Base-by-base conservation (phyloP, 148 eudicot genomes). In the Cornus controversa region DNA sequence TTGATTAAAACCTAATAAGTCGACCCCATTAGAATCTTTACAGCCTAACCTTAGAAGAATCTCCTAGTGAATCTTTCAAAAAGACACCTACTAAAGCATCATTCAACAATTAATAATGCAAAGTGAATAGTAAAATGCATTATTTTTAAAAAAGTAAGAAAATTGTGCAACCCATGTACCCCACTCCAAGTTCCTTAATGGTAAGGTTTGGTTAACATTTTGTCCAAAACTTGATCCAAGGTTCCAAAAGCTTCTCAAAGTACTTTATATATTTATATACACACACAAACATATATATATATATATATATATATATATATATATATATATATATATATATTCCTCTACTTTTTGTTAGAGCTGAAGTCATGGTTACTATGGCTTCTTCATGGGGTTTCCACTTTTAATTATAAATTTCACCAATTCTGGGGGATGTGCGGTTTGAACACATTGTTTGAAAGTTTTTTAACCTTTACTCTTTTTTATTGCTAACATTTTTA, bases 301-400 rank as follows among this genome's bases (percentile, higher is more conserved):
- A 27, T 8, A 67, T 71, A 29, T 28, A 71, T 53, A 34, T 40
- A 40, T 9, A 6, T 6, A 2, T 36, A 36, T 36, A 36, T 6
- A 2, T 6, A 36, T 6, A 36, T 6, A 36, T 36, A 36, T 6
- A 2, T 6, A 6, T 36, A 47, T 60, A 60, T 60, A 60, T 50
- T 42, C 25, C 29, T 29, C 28, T 70, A 15, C 11, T 54, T 36
- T 73, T 47, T 58, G 18, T 45, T 67, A 50, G 45, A 23, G 36
- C 24, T 60, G 64, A 81, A 63, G 74, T 76, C 78, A 84, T 72
- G 74, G 65, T 54, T 79, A 71, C 75, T 72, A 78, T 78, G 71
- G 58, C 71, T 81, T 58, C 57, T 77, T 70, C 60, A 24, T 68
- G 69, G 65, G 71, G 29, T 66, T 76, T 26, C 20, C 78, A 40